A percentile compares a stretch with the other conserved stretches of the same genome.
These are phyloP conservation scores for Hanseniaspora gamundiae DNA, from an alignment of 1,139 yeast genomes.

Conservation along the genomic window DNA sequence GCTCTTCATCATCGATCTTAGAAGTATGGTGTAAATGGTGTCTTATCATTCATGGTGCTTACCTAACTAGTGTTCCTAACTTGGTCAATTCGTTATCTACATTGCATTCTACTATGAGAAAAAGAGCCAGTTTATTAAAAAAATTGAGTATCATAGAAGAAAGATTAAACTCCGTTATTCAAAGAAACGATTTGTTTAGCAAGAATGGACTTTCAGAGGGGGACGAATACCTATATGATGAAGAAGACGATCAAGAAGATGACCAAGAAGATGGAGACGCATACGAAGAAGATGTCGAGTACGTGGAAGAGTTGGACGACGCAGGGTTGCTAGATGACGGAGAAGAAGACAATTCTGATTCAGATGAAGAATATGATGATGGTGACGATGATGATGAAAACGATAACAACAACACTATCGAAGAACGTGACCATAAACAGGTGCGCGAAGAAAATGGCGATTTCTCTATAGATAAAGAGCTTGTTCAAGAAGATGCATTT, in stretches of 20 bases:
- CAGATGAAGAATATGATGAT: slow-evolving; percentile 22
- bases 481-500: slow-evolving; percentile 10
- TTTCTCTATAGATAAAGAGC: slow-evolving; percentile 9
- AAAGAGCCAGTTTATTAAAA: slow-evolving; percentile 66
- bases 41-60: slow-evolving; percentile 82
- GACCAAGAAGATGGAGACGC: slow-evolving; percentile 22
- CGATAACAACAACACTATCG: slow-evolving; percentile 23
- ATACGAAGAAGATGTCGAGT: slow-evolving; percentile 32
- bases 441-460: slow-evolving; percentile 11
- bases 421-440: slow-evolving; percentile 10
- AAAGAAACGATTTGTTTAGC: slow-evolving; percentile 43
- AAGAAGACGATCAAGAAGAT: slow-evolving; percentile 17
- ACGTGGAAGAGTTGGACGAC: slow-evolving; percentile 30
- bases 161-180: slow-evolving; percentile 56
- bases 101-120: slow-evolving; percentile 63
- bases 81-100: slow-evolving; percentile 57
- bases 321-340: slow-evolving; percentile 29
- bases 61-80: slow-evolving; percentile 54
- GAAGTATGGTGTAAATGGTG: slow-evolving; percentile 92
- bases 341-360: slow-evolving; percentile 20
- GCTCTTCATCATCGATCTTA: slow-evolving; percentile 22
- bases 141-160: slow-evolving; percentile 76
- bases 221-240: slow-evolving; percentile 27
- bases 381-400: slow-evolving; percentile 24
- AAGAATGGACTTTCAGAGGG: slow-evolving; percentile 26